A percentile compares a stretch with the other conserved stretches of the same genome.
phyloP scores from a whole-genome alignment of 2,329 filamentous ascomycete genomes.

The Sclerotiophoma versabilis region DNA sequence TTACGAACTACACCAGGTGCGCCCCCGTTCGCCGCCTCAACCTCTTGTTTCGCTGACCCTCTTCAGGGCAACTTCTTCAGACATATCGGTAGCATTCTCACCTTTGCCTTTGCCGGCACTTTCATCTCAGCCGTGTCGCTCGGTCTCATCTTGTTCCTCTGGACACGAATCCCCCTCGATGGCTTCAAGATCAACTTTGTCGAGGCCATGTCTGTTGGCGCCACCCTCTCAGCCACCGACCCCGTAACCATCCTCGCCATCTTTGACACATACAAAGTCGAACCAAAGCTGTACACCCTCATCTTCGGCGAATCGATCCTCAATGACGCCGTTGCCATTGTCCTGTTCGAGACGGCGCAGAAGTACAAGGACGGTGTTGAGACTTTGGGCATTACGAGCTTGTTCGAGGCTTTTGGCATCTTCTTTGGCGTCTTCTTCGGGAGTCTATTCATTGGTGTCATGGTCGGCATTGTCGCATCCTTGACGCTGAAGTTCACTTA shows the following conservation, averaged over 20 bases:
- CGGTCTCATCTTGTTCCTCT: constrained; percentile 85
- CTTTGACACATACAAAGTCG: constrained; percentile 99
- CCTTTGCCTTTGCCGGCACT: constrained; percentile 95
- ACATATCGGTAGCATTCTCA: constrained; percentile 95
- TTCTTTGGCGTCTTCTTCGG: constrained; percentile 97
- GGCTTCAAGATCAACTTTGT: constrained; percentile 88
- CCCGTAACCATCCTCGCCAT: constrained; percentile 98
- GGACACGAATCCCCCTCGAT: constrained; percentile 85
- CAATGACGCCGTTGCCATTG: constrained; percentile 98
- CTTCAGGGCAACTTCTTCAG: constrained; percentile 90
- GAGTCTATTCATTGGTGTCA: constrained; percentile 85
- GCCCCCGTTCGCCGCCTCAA: constrained; percentile 17
- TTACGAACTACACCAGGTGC: constrained; percentile 89
- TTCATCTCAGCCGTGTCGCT: constrained; percentile 97
- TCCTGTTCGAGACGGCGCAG: constrained; percentile 97
- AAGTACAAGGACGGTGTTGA: constrained; percentile 81
- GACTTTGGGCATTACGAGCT: constrained; percentile 74
- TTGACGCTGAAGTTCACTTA: constrained; percentile 93
- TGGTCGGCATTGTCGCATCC: constrained; percentile 86
- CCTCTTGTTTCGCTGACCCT: constrained; percentile 3
- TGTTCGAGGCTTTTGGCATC: constrained; percentile 90
- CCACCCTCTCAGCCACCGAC: constrained; percentile 94
- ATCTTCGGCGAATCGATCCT: constrained; percentile 99
- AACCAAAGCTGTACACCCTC: constrained; percentile 97
- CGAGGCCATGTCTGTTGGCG: constrained; percentile 95